Base-by-base conservation (phyloP, 148 eudicot species). In the Vaccinium vitisidaea region DNA sequence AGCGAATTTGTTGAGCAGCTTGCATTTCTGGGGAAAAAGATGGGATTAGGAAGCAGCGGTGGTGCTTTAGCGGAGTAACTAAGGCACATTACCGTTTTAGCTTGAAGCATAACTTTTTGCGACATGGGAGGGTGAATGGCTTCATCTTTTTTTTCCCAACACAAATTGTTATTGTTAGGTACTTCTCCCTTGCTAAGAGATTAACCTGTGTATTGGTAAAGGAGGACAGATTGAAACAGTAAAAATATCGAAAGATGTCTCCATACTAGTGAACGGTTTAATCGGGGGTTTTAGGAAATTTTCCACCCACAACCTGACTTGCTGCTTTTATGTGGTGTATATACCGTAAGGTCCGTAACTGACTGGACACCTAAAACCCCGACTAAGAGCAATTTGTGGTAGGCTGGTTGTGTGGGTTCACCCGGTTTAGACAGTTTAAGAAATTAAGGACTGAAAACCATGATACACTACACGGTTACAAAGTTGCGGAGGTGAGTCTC, bases 1-100 rank as follows among this genome's bases (percentile, higher is more conserved):
- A 92, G 87, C 0, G 98, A 95, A 89, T 95, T 95, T 80, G 93
- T 94, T 69, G 97, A 94, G 59, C 98, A 95, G 89, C 98, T 95
- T 87, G 90, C 94, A 6, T 21, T 90, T 79, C 82, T 95, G 78
- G 98, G 98, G 48, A 88, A 92, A 87, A 95, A 95, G 90, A 95
- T 93, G 95, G 97, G 97, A 79, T 90, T 94, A 21, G 94, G 98
- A 18, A 87, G 88, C 79, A 84, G 77, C 77, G 82, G 59, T 86
- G 83, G 89, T 78, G 84, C 92, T 71, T 82, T 88, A 77, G 87
- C 91, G 43, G 86, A 84, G 0, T 93, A 81, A 46, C 8, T 46
- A 2, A 15, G 21, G 49, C 70, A n/a, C n/a, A 1, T 19, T 13
- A 15, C 8, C 16, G 5, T 50, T 27, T 69, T 27, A 8, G 56